Evolutionary conservation across 108 stramenopile genomes (phyloP), one percentile per base, ranked within the genome.

Genomic region (Mediolabrus comicus): DNA sequence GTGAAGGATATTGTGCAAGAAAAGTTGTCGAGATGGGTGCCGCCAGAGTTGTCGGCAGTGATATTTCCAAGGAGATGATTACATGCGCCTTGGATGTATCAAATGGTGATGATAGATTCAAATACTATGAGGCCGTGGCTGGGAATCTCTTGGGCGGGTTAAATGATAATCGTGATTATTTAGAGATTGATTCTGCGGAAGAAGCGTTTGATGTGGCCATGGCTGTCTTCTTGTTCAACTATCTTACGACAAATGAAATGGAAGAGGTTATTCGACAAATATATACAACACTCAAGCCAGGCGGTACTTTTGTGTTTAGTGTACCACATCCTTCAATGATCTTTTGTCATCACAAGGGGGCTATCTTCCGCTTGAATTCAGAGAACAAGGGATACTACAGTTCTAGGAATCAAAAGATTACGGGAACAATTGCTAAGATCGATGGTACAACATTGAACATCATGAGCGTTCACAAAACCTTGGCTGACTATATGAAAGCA

Each of bases 141-240:
- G 46, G 46, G 1, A 9, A 49, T 24, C n/a, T 49, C 19, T 22
- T 49, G 19, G 22, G 22, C 19, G 46, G 46, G 2, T 49, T 49
- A 8, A 49, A 49, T 49, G 46, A 49, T 6, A 49, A 49, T 49
- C 46, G 22, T 22, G 46, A 49, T 22, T 49, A 24, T 24, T 49
- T 49, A 22, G 46, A 22, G 1, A 49, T 49, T 49, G 46, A 22
- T 22, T 22, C 19, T 49, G 46, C 56, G 7, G 30, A 31, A 2
- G 56, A 2, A 32, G n/a, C 56, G 17, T 62, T 62, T 54, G 61
- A 62, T 53, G 53, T 62, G 16, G 61, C 52, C 16, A 62, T 62
- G n/a, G 61, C 61, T 3, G 53, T 62, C 17, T 62, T 62, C 22
- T 54, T 62, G 14, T 62, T 62, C 61, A 62, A 62, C 24, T 62